A percentile compares a stretch with the other conserved stretches of the same genome.
Conservation (phyloP, 305 asterid genomes). For the Fraxinus dipetala region DNA sequence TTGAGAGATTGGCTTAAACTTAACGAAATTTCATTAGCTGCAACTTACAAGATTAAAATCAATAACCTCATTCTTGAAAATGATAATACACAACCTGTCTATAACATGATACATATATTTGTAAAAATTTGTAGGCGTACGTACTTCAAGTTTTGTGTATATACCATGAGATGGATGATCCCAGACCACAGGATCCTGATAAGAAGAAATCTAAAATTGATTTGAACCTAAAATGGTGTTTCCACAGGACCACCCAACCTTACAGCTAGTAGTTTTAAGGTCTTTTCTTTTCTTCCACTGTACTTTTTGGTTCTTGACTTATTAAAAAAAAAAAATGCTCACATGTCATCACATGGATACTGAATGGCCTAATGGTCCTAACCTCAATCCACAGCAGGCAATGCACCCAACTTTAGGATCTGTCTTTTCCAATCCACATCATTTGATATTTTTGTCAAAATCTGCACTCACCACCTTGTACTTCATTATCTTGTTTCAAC, state of each 20-base stretch:
- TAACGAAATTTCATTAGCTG: neutral
- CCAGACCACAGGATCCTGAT: slow-evolving; percentile 3
- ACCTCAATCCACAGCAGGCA: neutral
- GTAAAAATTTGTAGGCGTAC: neutral
- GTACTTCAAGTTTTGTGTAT: neutral
- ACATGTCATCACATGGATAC: slow-evolving; percentile 58
- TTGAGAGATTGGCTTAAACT: neutral
- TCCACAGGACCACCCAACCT: neutral
- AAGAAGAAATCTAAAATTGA: neutral
- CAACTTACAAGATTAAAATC: neutral
- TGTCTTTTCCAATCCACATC: slow-evolving; percentile 3
- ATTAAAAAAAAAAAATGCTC: slow-evolving; percentile 19
- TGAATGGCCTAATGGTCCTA: slow-evolving; percentile 44
- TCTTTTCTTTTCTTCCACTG: slow-evolving; percentile 20
- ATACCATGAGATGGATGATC: neutral
- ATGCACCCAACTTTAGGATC: neutral
- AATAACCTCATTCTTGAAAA: neutral
- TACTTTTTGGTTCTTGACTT: slow-evolving; percentile 4
- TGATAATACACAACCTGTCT: neutral
- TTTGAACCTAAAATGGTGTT: neutral
- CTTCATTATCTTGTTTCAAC: neutral
- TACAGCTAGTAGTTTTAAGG: slow-evolving; percentile 13
- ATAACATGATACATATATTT: neutral
- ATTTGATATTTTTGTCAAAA: slow-evolving; percentile 3
- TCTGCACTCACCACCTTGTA: neutral